These are phyloP conservation scores for Torrubiellomyces zombiae DNA, from an alignment of 2,329 filamentous ascomycete genomes.

Conservation along the genomic window DNA sequence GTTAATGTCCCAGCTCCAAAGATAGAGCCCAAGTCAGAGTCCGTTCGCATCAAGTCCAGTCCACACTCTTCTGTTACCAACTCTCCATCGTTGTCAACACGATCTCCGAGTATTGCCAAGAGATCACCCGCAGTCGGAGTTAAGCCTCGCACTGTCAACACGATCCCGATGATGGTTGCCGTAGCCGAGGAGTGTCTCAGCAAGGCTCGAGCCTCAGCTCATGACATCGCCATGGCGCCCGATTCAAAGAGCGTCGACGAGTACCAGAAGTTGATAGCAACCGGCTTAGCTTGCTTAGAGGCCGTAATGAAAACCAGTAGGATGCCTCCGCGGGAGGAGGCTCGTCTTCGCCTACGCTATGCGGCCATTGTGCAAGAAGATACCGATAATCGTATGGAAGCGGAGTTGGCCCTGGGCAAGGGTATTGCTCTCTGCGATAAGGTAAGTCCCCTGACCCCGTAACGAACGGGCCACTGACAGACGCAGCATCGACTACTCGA, in stretches of 20 bases:
- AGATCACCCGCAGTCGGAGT: constrained; percentile 24
- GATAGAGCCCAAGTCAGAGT: constrained; percentile 5
- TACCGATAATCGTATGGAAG: constrained; percentile 58
- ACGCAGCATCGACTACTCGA: constrained; percentile 31
- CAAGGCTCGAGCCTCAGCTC: constrained; percentile 41
- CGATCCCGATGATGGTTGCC: constrained; percentile 45
- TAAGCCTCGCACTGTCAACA: constrained; percentile 28
- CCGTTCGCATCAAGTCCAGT: constrained; percentile 15
- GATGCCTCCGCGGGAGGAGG: constrained; percentile 49
- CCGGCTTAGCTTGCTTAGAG: constrained; percentile 56
- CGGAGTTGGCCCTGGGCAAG: constrained; percentile 55
- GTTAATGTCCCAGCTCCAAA: constrained; percentile 4
- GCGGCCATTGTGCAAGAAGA: constrained; percentile 57
- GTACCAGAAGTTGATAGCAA: constrained; percentile 57
- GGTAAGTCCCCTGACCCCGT: constrained; percentile 17
- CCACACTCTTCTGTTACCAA: constrained; percentile 22
- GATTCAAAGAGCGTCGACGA: constrained; percentile 32
- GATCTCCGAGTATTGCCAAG: constrained; percentile 23
- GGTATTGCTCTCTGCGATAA: constrained; percentile 54
- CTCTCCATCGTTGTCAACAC: constrained; percentile 22
- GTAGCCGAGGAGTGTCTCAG: constrained; percentile 61
- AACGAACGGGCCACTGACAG: constrained; percentile 2
- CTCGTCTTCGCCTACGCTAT: constrained; percentile 52
- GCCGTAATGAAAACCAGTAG: constrained; percentile 45
- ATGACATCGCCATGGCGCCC: constrained; percentile 24